Base-by-base conservation (phyloP, 805 yeast genomes). In the Wickerhamiella australiensis region DNA sequence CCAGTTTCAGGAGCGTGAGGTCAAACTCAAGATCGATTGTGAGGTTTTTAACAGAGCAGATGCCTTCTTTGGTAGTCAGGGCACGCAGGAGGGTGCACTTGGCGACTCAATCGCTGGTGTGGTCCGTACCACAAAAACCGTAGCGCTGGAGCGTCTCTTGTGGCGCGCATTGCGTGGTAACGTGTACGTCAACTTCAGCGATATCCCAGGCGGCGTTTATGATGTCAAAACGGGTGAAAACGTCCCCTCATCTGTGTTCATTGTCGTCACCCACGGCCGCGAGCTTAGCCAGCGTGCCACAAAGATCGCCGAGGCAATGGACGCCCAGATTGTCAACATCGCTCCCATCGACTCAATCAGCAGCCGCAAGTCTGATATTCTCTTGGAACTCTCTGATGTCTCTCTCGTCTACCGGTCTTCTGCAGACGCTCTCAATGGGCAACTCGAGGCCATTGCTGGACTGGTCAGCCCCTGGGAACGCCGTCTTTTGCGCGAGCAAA, bases 91-190 rank as follows among this genome's bases (percentile, higher is more conserved):
- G 15, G 61, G 61, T 11, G 74, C 65, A 27, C 65, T 62, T 22
- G 73, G 59, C 36, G 57, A 68, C 37, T 73, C 65, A 55, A 76
- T 84, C 46, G 77, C 92, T 7, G 98, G 97, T 47, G 88, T 90
- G 12, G 80, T 92, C 42, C 74, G 79, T 41, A 75, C 92, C 58
- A 76, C 71, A 9, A 83, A 82, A 60, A 72, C 86, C 23, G 76
- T 74, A 13, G 71, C 81, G 1, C 70, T 92, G 54, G 87, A 87
- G 62, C 83, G 79, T 59, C 85, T 92, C 50, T 68, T 87, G 44
- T 92, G 96, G 95, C 77, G 99, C 67, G 79, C 86, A 17, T 74
- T 90, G 54, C 79, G 98, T 64, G 98, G 98, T 61, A 92, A 92
- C 64, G 70, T 94, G 56, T 85, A 76, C 60, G 76, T 88, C 64